Evolutionary conservation across 148 eudicot genomes (phyloP).

Genomic region (Cornus controversa): DNA sequence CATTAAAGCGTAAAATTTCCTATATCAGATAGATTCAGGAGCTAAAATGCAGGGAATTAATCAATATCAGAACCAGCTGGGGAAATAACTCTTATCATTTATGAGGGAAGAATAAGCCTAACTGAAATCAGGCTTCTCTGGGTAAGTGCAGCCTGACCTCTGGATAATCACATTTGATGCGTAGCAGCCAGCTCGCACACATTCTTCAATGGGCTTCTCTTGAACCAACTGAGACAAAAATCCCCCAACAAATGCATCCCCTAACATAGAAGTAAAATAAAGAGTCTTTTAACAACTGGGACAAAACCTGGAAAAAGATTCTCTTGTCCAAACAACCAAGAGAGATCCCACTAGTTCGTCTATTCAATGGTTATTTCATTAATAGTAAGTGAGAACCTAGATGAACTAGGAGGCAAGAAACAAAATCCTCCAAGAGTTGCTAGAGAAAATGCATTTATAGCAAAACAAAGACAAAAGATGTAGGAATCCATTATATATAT

Average conservation of each 20-base stretch:
- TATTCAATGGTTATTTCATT: neutral
- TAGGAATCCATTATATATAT: no score
- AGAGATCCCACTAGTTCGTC: neutral
- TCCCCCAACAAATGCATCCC: constrained; percentile 98
- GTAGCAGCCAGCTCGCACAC: constrained; percentile 85
- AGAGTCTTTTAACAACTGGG: neutral
- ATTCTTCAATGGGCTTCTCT: constrained; percentile 78
- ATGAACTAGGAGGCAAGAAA: no score
- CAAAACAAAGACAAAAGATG: neutral
- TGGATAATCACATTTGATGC: constrained; percentile 88
- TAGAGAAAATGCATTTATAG: neutral
- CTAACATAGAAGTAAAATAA: constrained; percentile 20
- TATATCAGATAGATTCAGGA: no score
- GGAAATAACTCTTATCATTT: neutral
- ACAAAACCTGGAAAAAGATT: neutral
- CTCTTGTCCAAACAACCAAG: no score
- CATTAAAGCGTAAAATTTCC: no score
- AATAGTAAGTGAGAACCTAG: neutral
- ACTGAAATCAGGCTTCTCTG: constrained; percentile 82
- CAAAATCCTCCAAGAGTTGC: no score
- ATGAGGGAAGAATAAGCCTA: constrained; percentile 8
- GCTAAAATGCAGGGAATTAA: neutral
- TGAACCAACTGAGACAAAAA: constrained; percentile 78
- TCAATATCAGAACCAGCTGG: neutral
- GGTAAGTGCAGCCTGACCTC: constrained; percentile 96